Base-by-base conservation (phyloP, 495 filamentous ascomycete species). In the Hyaloscypha hepaticicola region DNA sequence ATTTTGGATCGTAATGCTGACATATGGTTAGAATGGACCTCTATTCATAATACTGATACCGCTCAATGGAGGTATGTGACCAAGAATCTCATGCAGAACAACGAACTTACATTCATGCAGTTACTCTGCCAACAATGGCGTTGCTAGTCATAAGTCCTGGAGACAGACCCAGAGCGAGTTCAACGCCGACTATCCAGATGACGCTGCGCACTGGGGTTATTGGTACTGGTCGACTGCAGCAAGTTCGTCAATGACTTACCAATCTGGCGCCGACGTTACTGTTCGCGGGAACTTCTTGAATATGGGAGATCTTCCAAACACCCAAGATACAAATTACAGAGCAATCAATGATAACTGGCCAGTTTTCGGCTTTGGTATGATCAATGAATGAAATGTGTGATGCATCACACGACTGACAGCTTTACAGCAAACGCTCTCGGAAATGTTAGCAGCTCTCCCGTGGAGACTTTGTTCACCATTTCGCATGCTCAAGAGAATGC, bases 401-500 rank as follows among this genome's bases (percentile, higher is more conserved):
- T n/a, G 16, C 26, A 45, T 19, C 14, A 34, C n/a, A 24, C 11
- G 29, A 26, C 25, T 29, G 19, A 31, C 55, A 41, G 33, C 48
- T 19, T 26, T 41, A 21, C 27, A 65, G 83, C 90, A 25, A 94
- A 95, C 70, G 82, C 87, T 21, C 88, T 96, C 72, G 80, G 79
- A 11, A 69, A 72, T 31, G 73, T 83, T 28, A 65, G 71, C 28
- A 58, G 51, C 12, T 53, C 31, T 0, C 59, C 60, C 4, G 72
- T 75, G 3, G 79, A 74, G 29, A 79, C 75, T 16, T 78, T 91
- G n/a, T 96, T 93, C 70, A 93, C 90, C 3, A 82, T 98, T 62
- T 88, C 90, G 27, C 80, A 93, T 56, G 84, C 88, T 45, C 93
- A 94, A 71, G 79, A 90, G 24, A 85, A 90, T 2, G 89, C 93